These are phyloP conservation scores for Psidium friedrichsthalianum DNA, from an alignment of 345 rosid genomes.

Conservation along the genomic window DNA sequence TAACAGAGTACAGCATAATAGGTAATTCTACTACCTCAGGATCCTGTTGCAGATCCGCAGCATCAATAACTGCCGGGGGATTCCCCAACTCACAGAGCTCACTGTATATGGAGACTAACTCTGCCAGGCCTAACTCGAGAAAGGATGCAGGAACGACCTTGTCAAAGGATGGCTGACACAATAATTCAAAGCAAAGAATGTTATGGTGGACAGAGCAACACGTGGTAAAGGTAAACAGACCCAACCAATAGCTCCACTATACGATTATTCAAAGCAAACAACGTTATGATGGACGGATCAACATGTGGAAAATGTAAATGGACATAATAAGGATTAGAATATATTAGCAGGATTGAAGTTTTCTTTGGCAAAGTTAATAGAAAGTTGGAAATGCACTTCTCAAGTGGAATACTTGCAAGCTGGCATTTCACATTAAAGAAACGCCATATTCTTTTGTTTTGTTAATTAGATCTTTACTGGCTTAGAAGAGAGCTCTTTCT, in stretches of 20 bases:
- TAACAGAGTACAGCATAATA: background rate
- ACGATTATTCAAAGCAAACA: background rate
- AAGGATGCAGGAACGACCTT: constrained; percentile 61
- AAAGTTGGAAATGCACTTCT: background rate
- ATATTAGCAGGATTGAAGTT: background rate
- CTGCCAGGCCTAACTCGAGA: constrained; percentile 65
- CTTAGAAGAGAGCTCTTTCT: background rate
- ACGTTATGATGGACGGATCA: background rate
- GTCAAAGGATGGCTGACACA: constrained; percentile 59
- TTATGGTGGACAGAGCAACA: background rate
- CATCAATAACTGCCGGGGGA: constrained; percentile 58
- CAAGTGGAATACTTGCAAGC: background rate
- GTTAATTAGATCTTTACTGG: background rate
- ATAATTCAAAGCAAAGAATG: background rate
- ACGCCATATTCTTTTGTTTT: background rate
- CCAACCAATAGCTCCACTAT: background rate
- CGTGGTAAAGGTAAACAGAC: background rate
- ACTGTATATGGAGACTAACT: constrained; percentile 51
- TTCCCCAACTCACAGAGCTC: constrained; percentile 65
- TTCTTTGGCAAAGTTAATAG: background rate
- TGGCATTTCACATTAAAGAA: background rate
- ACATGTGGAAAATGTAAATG: background rate
- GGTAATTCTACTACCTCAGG: constrained; percentile 47
- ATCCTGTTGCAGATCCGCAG: constrained; percentile 59
- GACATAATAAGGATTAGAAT: background rate